Conservation (phyloP, 495 filamentous ascomycete species). For the Penicillium tannophilum region DNA sequence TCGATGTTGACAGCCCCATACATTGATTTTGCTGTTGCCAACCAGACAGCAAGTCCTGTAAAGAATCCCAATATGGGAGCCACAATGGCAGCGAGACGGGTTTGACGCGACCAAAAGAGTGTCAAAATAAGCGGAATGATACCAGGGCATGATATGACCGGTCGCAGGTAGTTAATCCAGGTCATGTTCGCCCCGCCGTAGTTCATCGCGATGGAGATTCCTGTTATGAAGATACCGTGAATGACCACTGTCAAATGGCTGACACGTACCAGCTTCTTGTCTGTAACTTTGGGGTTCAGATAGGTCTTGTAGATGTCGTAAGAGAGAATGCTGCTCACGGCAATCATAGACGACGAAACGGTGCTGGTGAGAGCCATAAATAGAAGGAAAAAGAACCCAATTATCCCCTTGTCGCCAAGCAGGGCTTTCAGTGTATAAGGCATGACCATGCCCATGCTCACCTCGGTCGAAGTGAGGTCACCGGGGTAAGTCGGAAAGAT, state of each 20-base stretch:
- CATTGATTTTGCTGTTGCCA: constrained; percentile 33
- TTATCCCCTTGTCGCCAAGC: constrained; percentile 48
- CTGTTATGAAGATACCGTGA: constrained; percentile 43
- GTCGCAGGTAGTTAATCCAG: constrained; percentile 42
- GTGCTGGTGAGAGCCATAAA: constrained; percentile 59
- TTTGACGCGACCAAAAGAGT: constrained; percentile 42
- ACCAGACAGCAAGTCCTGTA: constrained; percentile 40
- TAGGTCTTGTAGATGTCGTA: constrained; percentile 57
- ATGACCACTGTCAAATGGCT: constrained; percentile 40
- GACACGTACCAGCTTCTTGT: constrained; percentile 37
- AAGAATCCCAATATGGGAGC: constrained; percentile 41
- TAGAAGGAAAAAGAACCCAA: constrained; percentile 52
- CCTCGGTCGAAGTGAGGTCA: constrained; percentile 44
- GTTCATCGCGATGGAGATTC: constrained; percentile 38
- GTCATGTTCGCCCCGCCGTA: constrained; percentile 47
- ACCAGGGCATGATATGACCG: constrained; percentile 40
- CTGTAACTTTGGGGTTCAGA: constrained; percentile 46
- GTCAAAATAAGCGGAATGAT: constrained; percentile 42
- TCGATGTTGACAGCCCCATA: constrained; percentile 37
- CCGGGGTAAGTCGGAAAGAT: constrained; percentile 56
- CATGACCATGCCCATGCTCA: constrained; percentile 47
- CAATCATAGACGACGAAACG: constrained; percentile 48
- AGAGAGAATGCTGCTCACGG: constrained; percentile 49
- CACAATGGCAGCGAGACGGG: constrained; percentile 34
- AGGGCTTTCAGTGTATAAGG: constrained; percentile 53